phyloP scores from a whole-genome alignment of 495 filamentous ascomycete genomes.

The Annulohypoxylon stygium region DNA sequence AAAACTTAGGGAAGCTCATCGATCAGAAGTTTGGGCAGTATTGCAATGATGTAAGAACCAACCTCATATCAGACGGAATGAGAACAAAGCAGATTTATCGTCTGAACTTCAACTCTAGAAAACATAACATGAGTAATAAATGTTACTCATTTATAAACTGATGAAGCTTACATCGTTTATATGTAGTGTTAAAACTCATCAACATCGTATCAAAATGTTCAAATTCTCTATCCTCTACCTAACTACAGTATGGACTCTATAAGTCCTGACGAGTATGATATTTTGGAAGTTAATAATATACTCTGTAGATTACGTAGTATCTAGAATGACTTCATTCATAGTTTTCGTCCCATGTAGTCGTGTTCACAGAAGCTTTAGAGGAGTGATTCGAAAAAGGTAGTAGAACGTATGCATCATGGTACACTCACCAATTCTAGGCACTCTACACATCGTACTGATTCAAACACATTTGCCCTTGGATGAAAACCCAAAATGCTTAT shows the following conservation, averaged over 20 bases:
- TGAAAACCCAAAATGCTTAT: background rate
- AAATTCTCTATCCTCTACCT: background rate
- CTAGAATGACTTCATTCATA: no score
- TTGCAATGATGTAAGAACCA: background rate
- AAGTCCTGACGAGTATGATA: background rate
- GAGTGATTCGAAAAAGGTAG: background rate
- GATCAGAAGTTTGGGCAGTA: background rate
- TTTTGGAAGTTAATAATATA: background rate
- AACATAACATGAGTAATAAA: background rate
- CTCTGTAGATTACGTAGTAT: no score
- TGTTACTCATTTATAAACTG: background rate
- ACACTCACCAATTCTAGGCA: slow-evolving; percentile 1
- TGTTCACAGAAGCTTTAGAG: background rate
- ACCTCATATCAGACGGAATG: background rate
- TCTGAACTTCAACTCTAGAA: background rate
- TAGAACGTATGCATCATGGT: background rate
- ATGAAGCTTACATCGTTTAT: background rate
- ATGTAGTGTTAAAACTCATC: background rate
- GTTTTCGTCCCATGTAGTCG: background rate
- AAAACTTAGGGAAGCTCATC: background rate
- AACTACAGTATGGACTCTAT: background rate
- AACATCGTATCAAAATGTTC: background rate
- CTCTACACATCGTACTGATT: background rate
- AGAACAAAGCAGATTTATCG: background rate
- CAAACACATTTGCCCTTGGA: background rate